Evolutionary conservation across 208 protist species (phyloP), one percentile per base, ranked within the genome.

Genomic region (Pavlovales sp.): DNA sequence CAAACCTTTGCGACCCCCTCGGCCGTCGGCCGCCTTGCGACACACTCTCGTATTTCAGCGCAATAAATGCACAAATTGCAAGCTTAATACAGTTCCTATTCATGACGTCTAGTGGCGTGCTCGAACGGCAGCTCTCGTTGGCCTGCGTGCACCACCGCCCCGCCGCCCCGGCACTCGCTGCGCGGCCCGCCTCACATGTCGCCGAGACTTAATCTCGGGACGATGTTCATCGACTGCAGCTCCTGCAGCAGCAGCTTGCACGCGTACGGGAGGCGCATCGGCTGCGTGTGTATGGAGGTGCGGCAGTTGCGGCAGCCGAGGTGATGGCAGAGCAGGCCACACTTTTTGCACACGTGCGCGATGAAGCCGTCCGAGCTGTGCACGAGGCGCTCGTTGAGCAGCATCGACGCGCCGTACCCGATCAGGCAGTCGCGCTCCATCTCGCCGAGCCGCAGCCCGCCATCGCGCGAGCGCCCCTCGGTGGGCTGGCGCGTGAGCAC

Each of bases 401-500:
- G 93, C 84, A 92, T 92, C 28, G 93, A 92, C 4, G 92, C 91
- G 44, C 93, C 95, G 90, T 96, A 93, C 34, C 93, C 94, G 57
- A 96, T 96, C 91, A 99, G 96, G 93, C 98, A 99, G 94, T 99
- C 99, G 46, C 98, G 93, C 92, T 99, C 99, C 99, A 99, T 99
- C 94, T 99, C 99, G 40, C 99, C 99, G 11, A 99, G 93, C 88
- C 99, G 95, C 79, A 99, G 94, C 32, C 99, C 99, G 91, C 99
- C 99, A 57, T 98, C 97, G 47, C 96, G 93, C 26, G 97, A 94
- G 75, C 98, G 94, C 75, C 93, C 95, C 90, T 99, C 98, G 0
- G 98, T 99, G 11, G 99, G 99, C 93, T 99, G 99, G 34, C 99
- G 92, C 14, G 98, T 99, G 0, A 99, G 92, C 41, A 98, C 95